Evolutionary conservation across 768 basidiomycete genomes (phyloP).

Genomic region (Hypsizygus marmoreus): DNA sequence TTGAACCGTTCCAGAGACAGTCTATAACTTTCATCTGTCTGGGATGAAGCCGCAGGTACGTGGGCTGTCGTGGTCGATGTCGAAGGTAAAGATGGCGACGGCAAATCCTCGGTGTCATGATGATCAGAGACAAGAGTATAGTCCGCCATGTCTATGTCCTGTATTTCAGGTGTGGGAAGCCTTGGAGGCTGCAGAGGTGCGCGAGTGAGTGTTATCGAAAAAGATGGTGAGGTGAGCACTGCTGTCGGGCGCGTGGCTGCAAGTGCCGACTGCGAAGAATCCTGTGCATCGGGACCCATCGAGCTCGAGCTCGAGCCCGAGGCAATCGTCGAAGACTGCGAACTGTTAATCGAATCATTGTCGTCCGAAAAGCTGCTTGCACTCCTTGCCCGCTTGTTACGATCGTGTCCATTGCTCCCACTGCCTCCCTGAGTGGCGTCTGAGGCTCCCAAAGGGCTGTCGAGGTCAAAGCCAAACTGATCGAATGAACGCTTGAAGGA

Average conservation of each 20-base stretch:
- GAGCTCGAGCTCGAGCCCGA: slow-evolving; percentile 28
- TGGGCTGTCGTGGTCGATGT: slow-evolving; percentile 2
- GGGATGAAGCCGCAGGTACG: slow-evolving; percentile 9
- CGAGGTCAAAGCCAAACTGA: slow-evolving; percentile 56
- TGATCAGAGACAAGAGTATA: slow-evolving; percentile 28
- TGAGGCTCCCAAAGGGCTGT: slow-evolving; percentile 38
- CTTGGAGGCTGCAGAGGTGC: slow-evolving; percentile 30
- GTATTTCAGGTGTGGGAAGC: slow-evolving; percentile 45
- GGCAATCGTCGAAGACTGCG: slow-evolving; percentile 34
- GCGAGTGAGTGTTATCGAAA: slow-evolving; percentile 10
- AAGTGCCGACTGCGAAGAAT: slow-evolving; percentile 7
- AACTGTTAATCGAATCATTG: slow-evolving; percentile 31
- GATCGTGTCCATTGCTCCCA: slow-evolving; percentile 40
- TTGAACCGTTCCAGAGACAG: slow-evolving; percentile 50
- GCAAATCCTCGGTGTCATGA: no score
- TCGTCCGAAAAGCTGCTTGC: slow-evolving; percentile 44
- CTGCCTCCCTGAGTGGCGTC: slow-evolving; percentile 25
- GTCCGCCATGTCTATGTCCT: slow-evolving; percentile 53
- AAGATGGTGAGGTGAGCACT: slow-evolving; percentile 18
- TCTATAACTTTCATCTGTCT: slow-evolving; percentile 37
- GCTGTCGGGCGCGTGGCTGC: slow-evolving; percentile 11
- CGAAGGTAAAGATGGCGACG: no score
- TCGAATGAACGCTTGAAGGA: slow-evolving; percentile 62
- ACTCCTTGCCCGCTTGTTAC: slow-evolving; percentile 58
- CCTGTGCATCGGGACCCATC: background rate